Percentiles rank a stretch among this genome's conserved stretches.
Conservation (phyloP, 2,329 filamentous ascomycete genomes). For the Rutstroemia sp. region DNA sequence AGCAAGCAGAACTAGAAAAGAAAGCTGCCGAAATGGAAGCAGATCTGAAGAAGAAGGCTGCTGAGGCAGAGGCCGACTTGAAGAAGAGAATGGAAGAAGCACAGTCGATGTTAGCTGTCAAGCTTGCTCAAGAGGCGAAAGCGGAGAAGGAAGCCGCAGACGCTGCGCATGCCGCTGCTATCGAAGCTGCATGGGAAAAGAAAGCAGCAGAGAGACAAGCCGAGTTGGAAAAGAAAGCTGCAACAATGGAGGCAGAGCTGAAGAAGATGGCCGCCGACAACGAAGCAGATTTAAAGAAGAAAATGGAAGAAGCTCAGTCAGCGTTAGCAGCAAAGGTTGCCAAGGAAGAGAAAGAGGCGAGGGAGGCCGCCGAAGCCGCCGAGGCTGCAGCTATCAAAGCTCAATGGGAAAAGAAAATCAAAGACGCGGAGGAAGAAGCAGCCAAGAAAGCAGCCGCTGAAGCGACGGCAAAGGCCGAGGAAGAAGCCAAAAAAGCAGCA, state of each 20-base stretch:
- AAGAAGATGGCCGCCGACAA: conserved; percentile 30
- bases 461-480: conserved; percentile 24
- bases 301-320: conserved; percentile 8
- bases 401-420: conserved; percentile 38
- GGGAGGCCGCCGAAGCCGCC: conserved; percentile 23
- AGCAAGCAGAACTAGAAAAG: not conserved
- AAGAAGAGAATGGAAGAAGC: conserved; percentile 19
- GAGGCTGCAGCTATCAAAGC: conserved; percentile 37
- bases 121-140: conserved; percentile 12
- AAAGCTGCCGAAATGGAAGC: conserved; percentile 7
- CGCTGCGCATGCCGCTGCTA: conserved; percentile 2
- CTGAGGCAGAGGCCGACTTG: conserved; percentile 15
- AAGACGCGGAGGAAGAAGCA: conserved; percentile 16
- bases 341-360: conserved; percentile 26
- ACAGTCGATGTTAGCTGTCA: not conserved
- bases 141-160: conserved; percentile 14
- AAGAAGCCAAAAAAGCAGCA: conserved; percentile 37
- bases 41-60: conserved; percentile 12
- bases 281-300: conserved; percentile 9
- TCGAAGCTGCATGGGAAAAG: conserved; percentile 15
- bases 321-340: conserved; percentile 4
- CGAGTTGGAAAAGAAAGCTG: conserved; percentile 30
- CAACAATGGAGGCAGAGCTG: conserved; percentile 27
- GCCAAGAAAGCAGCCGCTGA: conserved; percentile 22
- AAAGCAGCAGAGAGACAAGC: conserved; percentile 17